These are phyloP conservation scores for Hygrophorus russula DNA, from an alignment of 768 basidiomycete genomes.

Conservation along the genomic window DNA sequence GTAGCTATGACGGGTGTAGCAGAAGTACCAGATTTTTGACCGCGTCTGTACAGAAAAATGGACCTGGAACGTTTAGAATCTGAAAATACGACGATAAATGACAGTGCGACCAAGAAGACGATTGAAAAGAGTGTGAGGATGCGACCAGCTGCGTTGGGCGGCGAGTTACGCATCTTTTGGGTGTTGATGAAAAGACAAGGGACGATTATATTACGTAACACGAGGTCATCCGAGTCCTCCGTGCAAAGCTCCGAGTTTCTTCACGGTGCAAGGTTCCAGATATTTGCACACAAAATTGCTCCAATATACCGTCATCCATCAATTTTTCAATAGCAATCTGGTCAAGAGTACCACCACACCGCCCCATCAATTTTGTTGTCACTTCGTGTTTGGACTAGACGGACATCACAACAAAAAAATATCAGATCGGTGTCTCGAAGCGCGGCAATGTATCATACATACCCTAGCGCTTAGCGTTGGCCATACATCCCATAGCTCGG, in stretches of 20 bases:
- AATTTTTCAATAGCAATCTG: conserved; percentile 22
- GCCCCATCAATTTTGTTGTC: conserved; percentile 21
- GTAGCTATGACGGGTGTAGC: not conserved
- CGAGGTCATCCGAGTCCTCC: no score
- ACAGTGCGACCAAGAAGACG: not conserved
- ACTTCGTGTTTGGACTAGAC: conserved; percentile 23
- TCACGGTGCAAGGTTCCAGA: conserved; percentile 5
- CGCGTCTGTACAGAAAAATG: not conserved
- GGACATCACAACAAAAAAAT: conserved; percentile 2
- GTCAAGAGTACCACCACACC: conserved; percentile 13
- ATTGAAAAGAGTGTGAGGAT: conserved; percentile 4
- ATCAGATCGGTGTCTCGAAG: not conserved
- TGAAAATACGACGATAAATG: not conserved
- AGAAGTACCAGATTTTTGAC: no score
- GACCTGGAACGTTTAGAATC: not conserved
- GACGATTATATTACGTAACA: no score
- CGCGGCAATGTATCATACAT: not conserved
- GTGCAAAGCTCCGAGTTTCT: not conserved
- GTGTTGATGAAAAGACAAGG: not conserved
- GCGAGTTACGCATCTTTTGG: conserved; percentile 3
- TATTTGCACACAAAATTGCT: conserved; percentile 33
- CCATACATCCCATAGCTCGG: conserved; percentile 25
- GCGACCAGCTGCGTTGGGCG: not conserved
- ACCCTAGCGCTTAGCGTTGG: conserved; percentile 24
- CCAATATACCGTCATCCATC: conserved; percentile 30